Conservation (phyloP, 805 yeast species). For the Candida wancherniae region DNA sequence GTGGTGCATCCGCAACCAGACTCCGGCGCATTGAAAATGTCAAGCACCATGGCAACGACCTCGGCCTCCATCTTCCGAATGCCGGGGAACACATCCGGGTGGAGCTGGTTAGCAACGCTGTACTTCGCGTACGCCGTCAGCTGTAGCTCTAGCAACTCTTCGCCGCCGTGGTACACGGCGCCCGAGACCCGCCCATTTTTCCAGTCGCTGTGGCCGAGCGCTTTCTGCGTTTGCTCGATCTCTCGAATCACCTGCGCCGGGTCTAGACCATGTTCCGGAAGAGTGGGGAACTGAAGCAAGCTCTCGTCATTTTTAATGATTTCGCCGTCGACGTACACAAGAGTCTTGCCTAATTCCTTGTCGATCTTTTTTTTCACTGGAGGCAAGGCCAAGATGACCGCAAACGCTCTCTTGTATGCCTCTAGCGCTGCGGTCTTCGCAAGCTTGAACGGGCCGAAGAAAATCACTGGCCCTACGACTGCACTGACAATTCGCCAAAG, state of each 20-base stretch:
- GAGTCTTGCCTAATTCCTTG: constrained; percentile 48
- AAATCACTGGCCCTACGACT: constrained; percentile 3
- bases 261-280: constrained; percentile 62
- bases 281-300: constrained; percentile 38
- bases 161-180: constrained; percentile 95
- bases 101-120: constrained; percentile 89
- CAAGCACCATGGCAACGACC: constrained; percentile 85
- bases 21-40: constrained; percentile 73
- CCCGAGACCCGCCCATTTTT: constrained; percentile 83
- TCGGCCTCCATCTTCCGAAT: constrained; percentile 95
- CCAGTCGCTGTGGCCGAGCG: constrained; percentile 72
- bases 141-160: constrained; percentile 69
- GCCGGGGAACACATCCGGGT: constrained; percentile 96
- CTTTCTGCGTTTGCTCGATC: constrained; percentile 42
- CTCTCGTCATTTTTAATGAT: constrained; percentile 52
- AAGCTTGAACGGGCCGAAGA: constrained; percentile 14
- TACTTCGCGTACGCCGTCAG: constrained; percentile 68
- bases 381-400: constrained; percentile 40
- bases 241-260: constrained; percentile 44
- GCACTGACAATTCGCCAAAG: constrained; percentile 10
- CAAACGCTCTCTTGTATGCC: constrained; percentile 7
- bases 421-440: neutral
- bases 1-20: constrained; percentile 67
- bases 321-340: constrained; percentile 47
- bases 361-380: constrained; percentile 53